phyloP scores from a whole-genome alignment of 768 basidiomycete species.

The Russula griseocarnosa region DNA sequence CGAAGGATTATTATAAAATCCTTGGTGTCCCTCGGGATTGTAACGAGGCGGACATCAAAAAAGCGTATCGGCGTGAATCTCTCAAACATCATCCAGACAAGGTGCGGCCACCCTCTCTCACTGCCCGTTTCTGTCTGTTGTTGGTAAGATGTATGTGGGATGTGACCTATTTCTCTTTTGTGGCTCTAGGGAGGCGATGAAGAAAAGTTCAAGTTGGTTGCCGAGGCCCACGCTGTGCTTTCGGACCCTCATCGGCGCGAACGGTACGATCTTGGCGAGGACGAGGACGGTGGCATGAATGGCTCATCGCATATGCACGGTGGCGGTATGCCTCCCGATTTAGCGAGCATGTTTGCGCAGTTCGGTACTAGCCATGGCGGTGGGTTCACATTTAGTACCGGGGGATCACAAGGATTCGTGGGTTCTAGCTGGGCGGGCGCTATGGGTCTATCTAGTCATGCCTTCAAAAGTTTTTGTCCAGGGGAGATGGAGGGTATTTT shows the following conservation, averaged over 20 bases:
- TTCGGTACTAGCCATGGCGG: slow-evolving; percentile 14
- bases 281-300: slow-evolving; percentile 59
- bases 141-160: too few relatives aligned
- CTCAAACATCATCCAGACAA: slow-evolving; percentile 85
- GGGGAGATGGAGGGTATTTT: slow-evolving; percentile 8
- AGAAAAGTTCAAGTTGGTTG: slow-evolving; percentile 91
- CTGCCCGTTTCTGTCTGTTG: too few relatives aligned
- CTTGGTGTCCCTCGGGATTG: slow-evolving; percentile 58
- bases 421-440: slow-evolving; percentile 3
- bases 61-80: slow-evolving; percentile 84
- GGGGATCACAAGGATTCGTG: slow-evolving; percentile 11
- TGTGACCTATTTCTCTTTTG: neutral
- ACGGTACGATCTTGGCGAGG: slow-evolving; percentile 79
- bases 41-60: slow-evolving; percentile 74
- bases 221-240: slow-evolving; percentile 76
- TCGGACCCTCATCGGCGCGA: slow-evolving; percentile 69
- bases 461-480: neutral
- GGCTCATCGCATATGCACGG: slow-evolving; percentile 33
- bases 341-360: slow-evolving; percentile 28
- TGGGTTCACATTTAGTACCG: slow-evolving; percentile 11
- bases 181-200: slow-evolving; percentile 77
- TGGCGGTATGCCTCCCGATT: slow-evolving; percentile 38
- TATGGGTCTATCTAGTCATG: too few relatives aligned
- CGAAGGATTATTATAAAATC: slow-evolving; percentile 87
- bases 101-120: slow-evolving; percentile 36